phyloP scores from a whole-genome alignment of 148 eudicot species.

The Drosera capensis region DNA sequence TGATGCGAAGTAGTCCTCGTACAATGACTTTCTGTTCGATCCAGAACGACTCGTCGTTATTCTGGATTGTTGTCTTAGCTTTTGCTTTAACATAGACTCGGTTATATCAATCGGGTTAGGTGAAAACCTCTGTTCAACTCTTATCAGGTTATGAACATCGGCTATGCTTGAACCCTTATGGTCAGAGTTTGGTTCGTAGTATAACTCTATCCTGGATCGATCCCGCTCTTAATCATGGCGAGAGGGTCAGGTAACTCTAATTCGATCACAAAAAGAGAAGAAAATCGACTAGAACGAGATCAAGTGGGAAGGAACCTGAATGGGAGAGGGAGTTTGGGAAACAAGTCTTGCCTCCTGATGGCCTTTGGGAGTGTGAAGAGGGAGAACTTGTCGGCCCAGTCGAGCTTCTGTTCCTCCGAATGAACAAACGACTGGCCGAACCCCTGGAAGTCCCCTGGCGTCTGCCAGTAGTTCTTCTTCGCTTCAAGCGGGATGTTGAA shows the following conservation, averaged over 20 bases:
- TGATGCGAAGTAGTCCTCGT: too few relatives aligned
- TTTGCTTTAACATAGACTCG: too few relatives aligned
- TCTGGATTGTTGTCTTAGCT: too few relatives aligned
- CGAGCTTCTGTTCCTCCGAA: conserved; percentile 26
- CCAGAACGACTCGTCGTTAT: too few relatives aligned
- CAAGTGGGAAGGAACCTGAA: conserved; percentile 6
- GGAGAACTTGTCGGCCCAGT: conserved; percentile 22
- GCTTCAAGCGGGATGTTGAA: conserved; percentile 19
- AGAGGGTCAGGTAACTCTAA: not conserved
- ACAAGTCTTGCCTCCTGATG: conserved; percentile 8
- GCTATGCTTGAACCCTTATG: too few relatives aligned
- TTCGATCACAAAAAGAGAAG: not conserved
- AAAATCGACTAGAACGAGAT: not conserved
- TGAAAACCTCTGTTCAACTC: too few relatives aligned
- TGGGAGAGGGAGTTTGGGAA: conserved; percentile 12
- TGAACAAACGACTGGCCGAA: conserved; percentile 22
- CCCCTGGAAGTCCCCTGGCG: conserved; percentile 11
- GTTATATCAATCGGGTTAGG: too few relatives aligned
- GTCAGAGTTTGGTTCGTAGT: too few relatives aligned
- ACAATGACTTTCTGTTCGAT: too few relatives aligned
- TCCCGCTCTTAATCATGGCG: not conserved
- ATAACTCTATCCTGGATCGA: too few relatives aligned
- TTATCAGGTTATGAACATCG: too few relatives aligned
- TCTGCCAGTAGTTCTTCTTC: conserved; percentile 19
- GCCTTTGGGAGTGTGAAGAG: conserved; percentile 11